Percentiles rank a stretch among this genome's conserved stretches.
Evolutionary conservation across 176 grass and related monocot species (phyloP).

Genomic region (Cenchrus americanus): DNA sequence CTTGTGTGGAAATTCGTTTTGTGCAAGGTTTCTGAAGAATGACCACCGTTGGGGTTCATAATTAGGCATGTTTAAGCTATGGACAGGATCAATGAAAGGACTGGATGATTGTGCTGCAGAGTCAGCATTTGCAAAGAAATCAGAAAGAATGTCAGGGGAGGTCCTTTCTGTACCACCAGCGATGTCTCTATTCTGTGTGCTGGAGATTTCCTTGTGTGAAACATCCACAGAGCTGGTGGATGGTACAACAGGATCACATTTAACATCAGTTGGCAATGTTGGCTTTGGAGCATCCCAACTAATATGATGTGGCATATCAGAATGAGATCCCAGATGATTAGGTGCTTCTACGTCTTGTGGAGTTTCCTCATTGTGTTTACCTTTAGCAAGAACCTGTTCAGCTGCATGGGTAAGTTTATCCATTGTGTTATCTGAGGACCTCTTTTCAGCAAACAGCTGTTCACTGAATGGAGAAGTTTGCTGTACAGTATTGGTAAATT

Average conservation of each 20-base stretch:
- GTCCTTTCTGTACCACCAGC: conserved; percentile 57
- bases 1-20: conserved; percentile 72
- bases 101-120: conserved; percentile 67
- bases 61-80: conserved; percentile 82
- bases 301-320: conserved; percentile 50
- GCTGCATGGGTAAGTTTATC: conserved; percentile 43
- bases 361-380: conserved; percentile 46
- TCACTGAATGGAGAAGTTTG: conserved; percentile 44
- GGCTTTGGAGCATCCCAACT: conserved; percentile 44
- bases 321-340: conserved; percentile 40
- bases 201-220: conserved; percentile 55
- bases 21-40: conserved; percentile 95
- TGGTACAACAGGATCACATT: conserved; percentile 37
- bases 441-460: conserved; percentile 50
- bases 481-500: conserved; percentile 32
- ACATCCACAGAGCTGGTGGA: conserved; percentile 33
- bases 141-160: conserved; percentile 84
- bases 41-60: conserved; percentile 90
- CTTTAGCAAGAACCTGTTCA: conserved; percentile 49
- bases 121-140: conserved; percentile 89
- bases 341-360: conserved; percentile 41
- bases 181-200: conserved; percentile 55
- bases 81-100: conserved; percentile 73
- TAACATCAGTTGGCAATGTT: conserved; percentile 37
- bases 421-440: conserved; percentile 43